Evolutionary conservation across 2,329 filamentous ascomycete species (phyloP), one percentile per base, ranked within the genome.

Genomic region (Alternaria arbusti): DNA sequence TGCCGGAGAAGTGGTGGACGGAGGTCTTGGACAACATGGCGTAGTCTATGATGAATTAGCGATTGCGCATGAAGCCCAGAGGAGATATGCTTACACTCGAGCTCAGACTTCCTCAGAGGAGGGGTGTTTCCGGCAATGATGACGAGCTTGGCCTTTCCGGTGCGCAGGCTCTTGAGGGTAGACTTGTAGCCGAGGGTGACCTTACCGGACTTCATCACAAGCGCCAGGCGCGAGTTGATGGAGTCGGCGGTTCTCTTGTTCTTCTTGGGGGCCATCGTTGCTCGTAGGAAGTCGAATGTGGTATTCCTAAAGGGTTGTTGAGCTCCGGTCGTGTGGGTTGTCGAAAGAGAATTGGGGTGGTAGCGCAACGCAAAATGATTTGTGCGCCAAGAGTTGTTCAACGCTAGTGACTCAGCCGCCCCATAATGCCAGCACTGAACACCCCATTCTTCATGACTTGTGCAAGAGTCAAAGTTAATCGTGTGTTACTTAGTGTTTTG

Each of bases 101-200:
- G 90, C 88, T 98, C 95, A 80, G 89, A 93, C 91, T 98, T 99
- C 84, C 95, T 91, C 79, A 99, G 92, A 84, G 96, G 96, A 81
- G 95, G 94, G 75, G 94, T 97, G 89, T 99, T 98, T 86, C 92
- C 94, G 76, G 91, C 82, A 82, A 97, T 96, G 86, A 97, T 94
- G 83, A 98, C 93, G 75, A 97, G 90, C 92, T 98, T 98, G 84
- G 96, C 96, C 91, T 97, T 98, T 85, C 95, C 94, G 76, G 90
- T 91, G 80, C 95, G 92, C 77, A 98, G 91, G 76, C 70, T 76
- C 91, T 98, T 97, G 81, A 96, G 88, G 81, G 88, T 95, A 70
- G 89, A 92, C 86, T 95, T 94, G 89, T 95, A 95, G 79, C 94
- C 94, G 73, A 97, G 88, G 71, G 89, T 94, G 87, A 97, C 93